phyloP scores from a whole-genome alignment of 768 basidiomycete genomes.

The Tricholoma sp. region DNA sequence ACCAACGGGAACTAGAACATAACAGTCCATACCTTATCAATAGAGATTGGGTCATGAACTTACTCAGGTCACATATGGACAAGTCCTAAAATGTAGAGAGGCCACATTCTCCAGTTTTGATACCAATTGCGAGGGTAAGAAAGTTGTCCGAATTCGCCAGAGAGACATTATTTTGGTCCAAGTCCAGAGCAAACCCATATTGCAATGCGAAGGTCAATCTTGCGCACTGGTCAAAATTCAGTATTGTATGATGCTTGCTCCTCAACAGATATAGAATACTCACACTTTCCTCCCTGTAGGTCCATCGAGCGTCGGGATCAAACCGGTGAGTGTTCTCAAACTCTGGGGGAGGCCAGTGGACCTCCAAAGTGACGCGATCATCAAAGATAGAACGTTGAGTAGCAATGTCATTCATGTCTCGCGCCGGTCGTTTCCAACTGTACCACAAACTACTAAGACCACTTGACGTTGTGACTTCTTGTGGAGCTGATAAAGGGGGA shows the following conservation, averaged over 20 bases:
- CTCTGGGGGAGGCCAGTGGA: conserved; percentile 44
- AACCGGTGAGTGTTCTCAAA: conserved; percentile 65
- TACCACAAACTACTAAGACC: conserved; percentile 25
- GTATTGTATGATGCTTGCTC: background rate
- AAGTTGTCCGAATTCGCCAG: conserved; percentile 71
- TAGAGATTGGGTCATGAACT: conserved; percentile 9
- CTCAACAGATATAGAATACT: conserved; percentile 5
- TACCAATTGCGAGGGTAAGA: too few relatives aligned
- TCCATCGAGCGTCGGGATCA: conserved; percentile 63
- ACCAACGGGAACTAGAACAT: conserved; percentile 43
- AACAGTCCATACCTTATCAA: background rate
- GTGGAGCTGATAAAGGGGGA: conserved; percentile 26
- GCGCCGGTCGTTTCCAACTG: conserved; percentile 20
- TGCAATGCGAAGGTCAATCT: conserved; percentile 56
- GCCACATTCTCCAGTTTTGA: conserved; percentile 70
- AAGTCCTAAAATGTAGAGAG: conserved; percentile 53
- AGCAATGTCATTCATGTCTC: conserved; percentile 46
- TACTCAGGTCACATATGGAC: conserved; percentile 52
- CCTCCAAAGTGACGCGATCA: conserved; percentile 43
- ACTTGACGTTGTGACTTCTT: conserved; percentile 17
- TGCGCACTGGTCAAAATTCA: conserved; percentile 34
- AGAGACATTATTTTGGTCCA: conserved; percentile 56
- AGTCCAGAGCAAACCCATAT: conserved; percentile 54
- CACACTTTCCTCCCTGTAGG: conserved; percentile 62
- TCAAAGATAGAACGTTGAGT: conserved; percentile 63